Conservation (phyloP, 768 basidiomycete species). For the Boletus edulis region DNA sequence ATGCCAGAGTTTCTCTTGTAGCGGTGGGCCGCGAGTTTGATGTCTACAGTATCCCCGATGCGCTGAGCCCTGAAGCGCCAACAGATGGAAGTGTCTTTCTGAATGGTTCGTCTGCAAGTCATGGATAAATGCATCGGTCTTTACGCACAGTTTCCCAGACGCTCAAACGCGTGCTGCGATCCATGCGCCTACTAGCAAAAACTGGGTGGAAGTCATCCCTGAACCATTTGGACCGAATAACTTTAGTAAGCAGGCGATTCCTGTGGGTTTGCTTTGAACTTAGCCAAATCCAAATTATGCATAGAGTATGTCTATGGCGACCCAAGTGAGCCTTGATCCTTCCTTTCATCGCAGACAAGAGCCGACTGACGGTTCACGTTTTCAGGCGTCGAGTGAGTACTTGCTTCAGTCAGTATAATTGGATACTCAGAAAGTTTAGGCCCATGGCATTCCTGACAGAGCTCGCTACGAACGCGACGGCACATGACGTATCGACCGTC, state of each 20-base stretch:
- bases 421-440: conserved; percentile 29
- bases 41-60: conserved; percentile 48
- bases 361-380: neutral
- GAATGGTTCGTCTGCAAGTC: conserved; percentile 45
- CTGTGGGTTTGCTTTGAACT: too few species aligned
- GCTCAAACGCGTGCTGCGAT: conserved; percentile 51
- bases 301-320: conserved; percentile 20
- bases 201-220: conserved; percentile 35
- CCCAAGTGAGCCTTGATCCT: conserved; percentile 28
- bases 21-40: conserved; percentile 34
- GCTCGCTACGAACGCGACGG: conserved; percentile 60
- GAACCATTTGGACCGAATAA: conserved; percentile 19
- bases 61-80: conserved; percentile 41
- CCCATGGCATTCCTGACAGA: conserved; percentile 64
- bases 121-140: conserved; percentile 50
- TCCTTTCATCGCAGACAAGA: neutral
- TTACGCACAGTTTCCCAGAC: conserved; percentile 34
- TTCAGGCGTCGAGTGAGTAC: conserved; percentile 36
- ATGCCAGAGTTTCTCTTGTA: neutral
- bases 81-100: conserved; percentile 53
- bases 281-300: too few species aligned
- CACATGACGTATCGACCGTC: conserved; percentile 45
- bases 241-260: conserved; percentile 11
- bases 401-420: neutral
- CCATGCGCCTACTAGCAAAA: conserved; percentile 65